Percentiles rank a stretch among this genome's conserved stretches.
Conservation (phyloP, 2,329 filamentous ascomycete species). For the Diaporthe ampelina region DNA sequence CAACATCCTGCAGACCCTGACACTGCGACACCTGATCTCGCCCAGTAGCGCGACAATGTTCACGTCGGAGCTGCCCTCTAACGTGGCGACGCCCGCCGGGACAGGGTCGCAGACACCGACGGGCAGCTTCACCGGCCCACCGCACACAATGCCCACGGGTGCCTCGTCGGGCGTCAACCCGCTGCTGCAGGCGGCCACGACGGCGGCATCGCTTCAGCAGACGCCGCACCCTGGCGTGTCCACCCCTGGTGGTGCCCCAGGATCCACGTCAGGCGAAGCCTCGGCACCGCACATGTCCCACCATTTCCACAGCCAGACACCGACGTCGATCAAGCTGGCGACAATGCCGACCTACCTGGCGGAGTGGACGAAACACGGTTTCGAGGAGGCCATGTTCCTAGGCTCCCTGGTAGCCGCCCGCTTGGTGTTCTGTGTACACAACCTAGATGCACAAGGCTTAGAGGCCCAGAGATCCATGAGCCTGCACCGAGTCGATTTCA, state of each 20-base stretch:
- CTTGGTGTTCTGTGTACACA: conserved; percentile 71
- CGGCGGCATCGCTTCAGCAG: conserved; percentile 69
- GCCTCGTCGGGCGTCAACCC: conserved; percentile 77
- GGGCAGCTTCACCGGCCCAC: conserved; percentile 66
- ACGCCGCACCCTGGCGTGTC: conserved; percentile 59
- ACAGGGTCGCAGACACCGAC: conserved; percentile 94
- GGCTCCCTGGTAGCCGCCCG: conserved; percentile 87
- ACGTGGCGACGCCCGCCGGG: conserved; percentile 89
- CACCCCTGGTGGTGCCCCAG: conserved; percentile 49
- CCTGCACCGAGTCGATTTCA: conserved; percentile 71
- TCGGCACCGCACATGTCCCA: conserved; percentile 53
- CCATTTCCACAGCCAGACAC: conserved; percentile 78
- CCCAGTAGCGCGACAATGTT: conserved; percentile 96
- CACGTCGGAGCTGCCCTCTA: conserved; percentile 95
- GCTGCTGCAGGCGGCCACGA: conserved; percentile 91
- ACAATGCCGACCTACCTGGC: conserved; percentile 87
- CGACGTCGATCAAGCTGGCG: conserved; percentile 85
- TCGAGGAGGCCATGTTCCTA: conserved; percentile 88
- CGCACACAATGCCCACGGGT: conserved; percentile 65
- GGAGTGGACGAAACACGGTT: conserved; percentile 87
- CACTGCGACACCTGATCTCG: conserved; percentile 88
- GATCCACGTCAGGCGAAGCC: conserved; percentile 57
- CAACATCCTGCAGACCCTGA: conserved; percentile 84
- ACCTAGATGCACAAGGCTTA: conserved; percentile 64
- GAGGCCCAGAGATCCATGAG: conserved; percentile 70